phyloP scores from a whole-genome alignment of 805 yeast genomes.

The Pichia cephalocereana region DNA sequence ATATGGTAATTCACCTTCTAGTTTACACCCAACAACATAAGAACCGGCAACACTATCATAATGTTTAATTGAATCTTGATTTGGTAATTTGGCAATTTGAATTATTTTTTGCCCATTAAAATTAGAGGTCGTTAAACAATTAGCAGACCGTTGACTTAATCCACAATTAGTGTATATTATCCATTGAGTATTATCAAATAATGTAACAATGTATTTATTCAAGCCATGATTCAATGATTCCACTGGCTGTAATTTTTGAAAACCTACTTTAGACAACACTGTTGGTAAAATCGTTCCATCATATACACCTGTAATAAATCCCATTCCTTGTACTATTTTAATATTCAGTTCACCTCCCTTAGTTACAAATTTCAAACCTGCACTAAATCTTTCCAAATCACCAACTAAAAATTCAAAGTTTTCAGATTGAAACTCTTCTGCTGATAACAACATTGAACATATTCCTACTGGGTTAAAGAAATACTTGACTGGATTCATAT shows the following conservation, averaged over 20 bases:
- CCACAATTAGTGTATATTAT: conserved; percentile 38
- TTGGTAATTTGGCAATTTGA: conserved; percentile 40
- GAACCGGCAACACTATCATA: conserved; percentile 66
- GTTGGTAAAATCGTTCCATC: conserved; percentile 45
- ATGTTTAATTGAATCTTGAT: conserved; percentile 25
- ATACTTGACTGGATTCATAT: conserved; percentile 32
- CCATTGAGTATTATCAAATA: conserved; percentile 56
- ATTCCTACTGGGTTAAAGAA: conserved; percentile 64
- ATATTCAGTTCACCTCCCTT: conserved; percentile 22
- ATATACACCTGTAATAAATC: conserved; percentile 59
- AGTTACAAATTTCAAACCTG: conserved; percentile 26
- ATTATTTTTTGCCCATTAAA: conserved; percentile 32
- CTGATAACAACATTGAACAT: conserved; percentile 47
- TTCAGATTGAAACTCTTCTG: conserved; percentile 30
- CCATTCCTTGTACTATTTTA: conserved; percentile 76
- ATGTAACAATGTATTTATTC: conserved; percentile 44
- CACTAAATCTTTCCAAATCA: conserved; percentile 25
- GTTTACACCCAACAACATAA: conserved; percentile 40
- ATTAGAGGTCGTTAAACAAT: conserved; percentile 26
- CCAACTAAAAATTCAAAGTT: conserved; percentile 20
- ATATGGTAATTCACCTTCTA: conserved; percentile 31
- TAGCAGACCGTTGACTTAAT: conserved; percentile 16
- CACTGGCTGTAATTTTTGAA: conserved; percentile 37
- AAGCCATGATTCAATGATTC: conserved; percentile 31
- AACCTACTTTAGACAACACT: conserved; percentile 56